A percentile compares a stretch with the other conserved stretches of the same genome.
These are phyloP conservation scores for Coriolopsis trogii DNA, from an alignment of 1,284 basidiomycete species.

Conservation along the genomic window DNA sequence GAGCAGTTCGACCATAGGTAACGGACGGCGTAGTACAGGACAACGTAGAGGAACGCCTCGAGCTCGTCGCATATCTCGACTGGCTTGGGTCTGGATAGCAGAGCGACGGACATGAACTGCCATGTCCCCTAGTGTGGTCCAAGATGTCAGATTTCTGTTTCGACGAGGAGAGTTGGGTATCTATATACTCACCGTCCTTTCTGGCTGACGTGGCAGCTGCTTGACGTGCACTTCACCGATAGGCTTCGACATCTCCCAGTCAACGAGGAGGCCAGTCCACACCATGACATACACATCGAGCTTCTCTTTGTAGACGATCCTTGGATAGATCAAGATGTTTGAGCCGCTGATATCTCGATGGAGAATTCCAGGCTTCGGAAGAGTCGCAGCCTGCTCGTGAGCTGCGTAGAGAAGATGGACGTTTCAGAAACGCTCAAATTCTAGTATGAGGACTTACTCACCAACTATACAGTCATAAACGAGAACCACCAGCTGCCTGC, in stretches of 20 bases:
- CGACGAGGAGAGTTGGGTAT: not conserved
- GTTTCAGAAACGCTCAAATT: not conserved
- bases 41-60: slow-evolving; percentile 7
- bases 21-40: slow-evolving; percentile 7
- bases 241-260: slow-evolving; percentile 17
- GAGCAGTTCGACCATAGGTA: slow-evolving; percentile 5
- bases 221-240: not conserved
- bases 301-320: not conserved
- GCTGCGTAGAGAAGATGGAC: not conserved
- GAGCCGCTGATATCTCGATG: slow-evolving; percentile 15
- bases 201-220: not conserved
- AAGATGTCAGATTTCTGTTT: not conserved
- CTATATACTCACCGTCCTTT: not conserved
- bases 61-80: slow-evolving; percentile 5
- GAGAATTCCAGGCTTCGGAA: not conserved
- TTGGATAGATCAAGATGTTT: slow-evolving; percentile 11
- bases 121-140: slow-evolving; percentile 1
- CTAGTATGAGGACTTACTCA: not conserved
- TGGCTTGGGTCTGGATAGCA: not conserved
- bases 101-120: slow-evolving; percentile 3
- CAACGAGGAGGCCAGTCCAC: slow-evolving; percentile 8
- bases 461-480: slow-evolving; percentile 1
- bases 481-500: not conserved
- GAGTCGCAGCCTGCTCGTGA: not conserved
- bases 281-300: not conserved